Percentiles rank a stretch among this genome's conserved stretches.
phyloP scores from a whole-genome alignment of 108 stramenopile species.

The Fragilariopsis cylindrus region DNA sequence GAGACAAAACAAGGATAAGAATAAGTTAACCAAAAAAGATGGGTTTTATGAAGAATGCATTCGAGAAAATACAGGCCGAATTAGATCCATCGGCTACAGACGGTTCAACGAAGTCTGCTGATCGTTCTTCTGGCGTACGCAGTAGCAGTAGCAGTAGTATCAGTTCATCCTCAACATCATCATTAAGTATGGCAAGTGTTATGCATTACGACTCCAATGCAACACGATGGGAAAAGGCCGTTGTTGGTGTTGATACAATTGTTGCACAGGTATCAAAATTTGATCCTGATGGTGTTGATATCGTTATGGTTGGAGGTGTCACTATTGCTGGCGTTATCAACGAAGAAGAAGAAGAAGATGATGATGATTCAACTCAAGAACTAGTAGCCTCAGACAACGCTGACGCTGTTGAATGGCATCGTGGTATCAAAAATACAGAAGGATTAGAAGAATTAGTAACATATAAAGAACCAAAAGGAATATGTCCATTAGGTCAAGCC shows the following conservation, averaged over 20 bases:
- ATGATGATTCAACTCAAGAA: background rate
- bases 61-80: background rate
- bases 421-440: background rate
- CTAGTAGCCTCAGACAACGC: no score
- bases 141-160: background rate
- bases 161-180: background rate
- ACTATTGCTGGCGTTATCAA: background rate
- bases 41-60: background rate
- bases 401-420: background rate
- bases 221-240: conserved; percentile 4
- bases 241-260: background rate
- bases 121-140: background rate
- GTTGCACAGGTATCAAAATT: background rate
- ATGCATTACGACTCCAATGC: background rate
- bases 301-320: background rate
- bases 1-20: no score
- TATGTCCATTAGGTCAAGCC: background rate
- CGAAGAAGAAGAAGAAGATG: background rate
- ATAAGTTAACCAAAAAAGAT: background rate
- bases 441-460: background rate
- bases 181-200: background rate
- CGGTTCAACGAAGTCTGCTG: background rate
- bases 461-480: background rate
- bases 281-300: conserved; percentile 11
- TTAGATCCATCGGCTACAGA: background rate